A percentile compares a stretch with the other conserved stretches of the same genome.
These are phyloP conservation scores for Pueraria montana DNA, from an alignment of 306 rosid species.

Conservation along the genomic window DNA sequence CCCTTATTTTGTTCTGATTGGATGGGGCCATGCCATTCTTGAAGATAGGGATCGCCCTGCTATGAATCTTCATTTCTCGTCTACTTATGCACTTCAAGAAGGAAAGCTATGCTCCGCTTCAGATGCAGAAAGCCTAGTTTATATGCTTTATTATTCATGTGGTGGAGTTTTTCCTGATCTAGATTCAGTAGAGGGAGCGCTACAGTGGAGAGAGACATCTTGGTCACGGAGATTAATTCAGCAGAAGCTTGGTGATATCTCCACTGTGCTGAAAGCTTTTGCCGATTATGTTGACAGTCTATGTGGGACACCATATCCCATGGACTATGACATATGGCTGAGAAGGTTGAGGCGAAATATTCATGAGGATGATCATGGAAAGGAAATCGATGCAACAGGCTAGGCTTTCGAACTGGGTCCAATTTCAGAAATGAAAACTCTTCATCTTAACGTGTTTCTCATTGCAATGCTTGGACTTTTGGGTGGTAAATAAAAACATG, in stretches of 20 bases:
- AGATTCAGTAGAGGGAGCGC: constrained; percentile 95
- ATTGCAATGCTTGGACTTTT: constrained; percentile 46
- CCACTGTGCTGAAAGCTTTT: constrained; percentile 91
- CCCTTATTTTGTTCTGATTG: constrained; percentile 82
- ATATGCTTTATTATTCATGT: constrained; percentile 85
- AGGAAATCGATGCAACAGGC: constrained; percentile 76
- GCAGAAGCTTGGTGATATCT: constrained; percentile 92
- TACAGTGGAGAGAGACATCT: constrained; percentile 93
- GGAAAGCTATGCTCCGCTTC: constrained; percentile 97
- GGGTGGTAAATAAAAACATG: constrained; percentile 48
- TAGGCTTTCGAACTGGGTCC: constrained; percentile 52
- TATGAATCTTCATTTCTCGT: constrained; percentile 93
- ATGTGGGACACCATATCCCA: constrained; percentile 96
- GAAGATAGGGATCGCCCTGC: constrained; percentile 98
- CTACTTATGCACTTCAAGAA: constrained; percentile 93
- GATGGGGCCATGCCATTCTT: constrained; percentile 98
- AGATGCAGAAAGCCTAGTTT: constrained; percentile 97
- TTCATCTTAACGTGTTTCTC: constrained; percentile 47
- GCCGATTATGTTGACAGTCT: constrained; percentile 97
- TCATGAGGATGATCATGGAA: constrained; percentile 82
- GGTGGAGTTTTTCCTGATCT: constrained; percentile 87
- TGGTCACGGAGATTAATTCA: constrained; percentile 97
- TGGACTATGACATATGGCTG: constrained; percentile 93
- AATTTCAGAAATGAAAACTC: constrained; percentile 40
- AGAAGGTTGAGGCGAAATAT: constrained; percentile 88